Base-by-base conservation (phyloP, 1,139 yeast species). In the Hyphopichia khmerensis region DNA sequence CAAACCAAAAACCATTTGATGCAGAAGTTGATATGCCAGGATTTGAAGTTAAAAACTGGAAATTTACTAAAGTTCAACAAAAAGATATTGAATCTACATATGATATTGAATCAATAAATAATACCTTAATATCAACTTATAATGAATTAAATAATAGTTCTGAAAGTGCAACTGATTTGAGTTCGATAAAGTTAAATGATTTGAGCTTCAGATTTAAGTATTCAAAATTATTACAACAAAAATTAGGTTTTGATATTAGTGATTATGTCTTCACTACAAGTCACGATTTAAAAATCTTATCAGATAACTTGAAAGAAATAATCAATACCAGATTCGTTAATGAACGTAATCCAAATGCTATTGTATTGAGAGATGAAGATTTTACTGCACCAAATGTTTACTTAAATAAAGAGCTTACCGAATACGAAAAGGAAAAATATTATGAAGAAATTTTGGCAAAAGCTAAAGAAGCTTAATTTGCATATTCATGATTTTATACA, bases 281-380 rank as follows among this genome's bases (percentile, higher is more conserved):
- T 10, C 73, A 69, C 46, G 68, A 74, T 13, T 76, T 82, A 18
- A 55, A 57, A 2, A 69, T 65, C 21, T 70, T 87, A 40, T 67
- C 68, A 45, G 49, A 60, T 0, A 80, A 77, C 48, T 71, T 82
- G 43, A 52, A 61, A 26, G 51, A 60, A 9, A 63, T 74, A 37
- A 70, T 85, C 9, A 66, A 76, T 29, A 77, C 79, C 30, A 65
- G 77, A 51, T 79, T 72, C 65, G 62, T 60, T 27, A 76, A 77
- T 52, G 95, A 86, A 61, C 75, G 84, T 56, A 80, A 81, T 59
- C 95, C 96, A 21, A 79, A 86, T 49, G 93, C 89, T 35, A 79
- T 73, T 43, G 74, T 64, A 14, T 67, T 73, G 53, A 67, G 72
- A 48, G 55, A 60, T 10, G 68, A 61, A 38, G 78, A 73, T 48